Evolutionary conservation across 2,329 filamentous ascomycete species (phyloP).

Genomic region (Phialocephala subalpina): DNA sequence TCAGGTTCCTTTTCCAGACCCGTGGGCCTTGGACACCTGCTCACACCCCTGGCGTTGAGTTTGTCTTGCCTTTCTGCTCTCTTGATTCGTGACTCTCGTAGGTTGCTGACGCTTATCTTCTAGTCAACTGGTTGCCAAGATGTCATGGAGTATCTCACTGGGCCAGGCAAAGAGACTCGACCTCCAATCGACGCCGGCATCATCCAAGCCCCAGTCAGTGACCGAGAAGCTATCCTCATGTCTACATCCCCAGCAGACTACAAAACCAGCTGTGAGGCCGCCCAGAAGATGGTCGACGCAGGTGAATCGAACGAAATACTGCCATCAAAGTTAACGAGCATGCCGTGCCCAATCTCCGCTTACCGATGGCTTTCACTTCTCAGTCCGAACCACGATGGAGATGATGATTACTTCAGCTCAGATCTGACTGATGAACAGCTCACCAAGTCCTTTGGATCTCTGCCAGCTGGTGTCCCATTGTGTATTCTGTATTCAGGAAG

Average conservation of each 20-base stretch:
- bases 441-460: slow-evolving; percentile 62
- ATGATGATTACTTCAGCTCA: slow-evolving; percentile 74
- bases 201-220: slow-evolving; percentile 71
- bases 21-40: too few relatives aligned
- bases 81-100: too few relatives aligned
- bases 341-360: slow-evolving; percentile 58
- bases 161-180: slow-evolving; percentile 43
- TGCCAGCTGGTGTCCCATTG: slow-evolving; percentile 52
- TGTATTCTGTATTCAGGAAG: slow-evolving; percentile 57
- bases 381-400: slow-evolving; percentile 60
- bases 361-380: slow-evolving; percentile 65
- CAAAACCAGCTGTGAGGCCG: slow-evolving; percentile 45
- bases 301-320: slow-evolving; percentile 55
- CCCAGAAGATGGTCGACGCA: slow-evolving; percentile 50
- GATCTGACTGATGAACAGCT: slow-evolving; percentile 64
- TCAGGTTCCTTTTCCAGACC: too few relatives aligned
- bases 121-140: slow-evolving; percentile 73
- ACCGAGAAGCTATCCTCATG: slow-evolving; percentile 61
- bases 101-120: neutral
- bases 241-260: slow-evolving; percentile 48
- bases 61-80: too few relatives aligned
- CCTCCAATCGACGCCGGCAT: slow-evolving; percentile 65
- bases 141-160: slow-evolving; percentile 67
- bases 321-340: slow-evolving; percentile 41
- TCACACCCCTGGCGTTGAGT: too few relatives aligned